A percentile compares a stretch with the other conserved stretches of the same genome.
Evolutionary conservation across 2,329 filamentous ascomycete genomes (phyloP).

Genomic region (Epichloe sp.): DNA sequence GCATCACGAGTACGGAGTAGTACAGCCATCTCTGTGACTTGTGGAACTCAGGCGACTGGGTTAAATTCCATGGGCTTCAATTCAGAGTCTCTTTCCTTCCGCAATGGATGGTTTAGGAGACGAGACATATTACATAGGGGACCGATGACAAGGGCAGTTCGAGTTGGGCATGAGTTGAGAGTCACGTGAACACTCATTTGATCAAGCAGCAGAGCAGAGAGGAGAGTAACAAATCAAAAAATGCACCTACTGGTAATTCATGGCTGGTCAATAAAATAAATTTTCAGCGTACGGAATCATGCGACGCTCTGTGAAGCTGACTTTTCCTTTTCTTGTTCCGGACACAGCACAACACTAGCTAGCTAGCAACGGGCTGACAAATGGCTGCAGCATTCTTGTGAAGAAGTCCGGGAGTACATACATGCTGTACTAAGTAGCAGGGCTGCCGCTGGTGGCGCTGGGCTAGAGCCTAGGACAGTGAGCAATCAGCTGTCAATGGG

Average conservation of each 20-base stretch:
- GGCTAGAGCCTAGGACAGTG: background rate
- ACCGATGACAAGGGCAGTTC: background rate
- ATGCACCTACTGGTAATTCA: background rate
- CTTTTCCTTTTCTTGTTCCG: no score
- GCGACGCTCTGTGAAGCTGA: no score
- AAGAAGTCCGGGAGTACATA: no score
- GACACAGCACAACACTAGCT: no score
- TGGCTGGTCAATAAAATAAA: no score
- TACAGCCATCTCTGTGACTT: background rate
- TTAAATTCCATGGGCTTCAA: background rate
- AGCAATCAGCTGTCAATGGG: background rate
- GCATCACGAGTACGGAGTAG: background rate
- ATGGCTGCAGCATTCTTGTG: no score
- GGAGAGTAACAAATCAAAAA: background rate
- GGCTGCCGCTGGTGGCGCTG: no score
- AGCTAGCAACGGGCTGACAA: no score
- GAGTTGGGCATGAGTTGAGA: background rate
- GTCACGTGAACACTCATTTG: background rate
- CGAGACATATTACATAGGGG: background rate
- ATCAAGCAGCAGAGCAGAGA: background rate
- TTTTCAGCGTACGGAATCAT: no score
- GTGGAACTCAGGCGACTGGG: background rate
- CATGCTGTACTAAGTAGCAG: no score
- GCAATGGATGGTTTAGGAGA: no score
- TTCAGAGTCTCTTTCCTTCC: background rate